Evolutionary conservation across 192 early-diverging fungal genomes (phyloP), one percentile per base, ranked within the genome.

Genomic region (Mortierella antarctica): DNA sequence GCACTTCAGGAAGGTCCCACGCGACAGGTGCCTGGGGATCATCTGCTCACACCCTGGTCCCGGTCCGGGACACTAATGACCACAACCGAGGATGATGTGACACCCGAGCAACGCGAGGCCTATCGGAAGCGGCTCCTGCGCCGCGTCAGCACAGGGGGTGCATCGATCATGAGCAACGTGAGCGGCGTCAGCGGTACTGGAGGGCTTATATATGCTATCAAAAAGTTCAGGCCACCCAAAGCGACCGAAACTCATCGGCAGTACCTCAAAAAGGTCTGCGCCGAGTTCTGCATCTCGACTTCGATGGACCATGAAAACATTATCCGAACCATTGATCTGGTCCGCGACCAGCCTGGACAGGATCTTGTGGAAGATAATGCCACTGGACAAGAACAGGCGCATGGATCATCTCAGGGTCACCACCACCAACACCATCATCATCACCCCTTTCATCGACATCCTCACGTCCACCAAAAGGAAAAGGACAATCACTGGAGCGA

Each of bases 211-310:
- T 90, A 87, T 76, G 90, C 90, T 0, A 89, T 91, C 77, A 91
- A 92, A 65, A 89, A 92, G 71, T 92, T 93, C 65, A 85, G 91
- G 55, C 85, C 85, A 54, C 83, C 86, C 7, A 78, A 88, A 8
- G 93, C 92, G 58, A 88, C 91, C 63, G 96, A 98, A 87, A 88
- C 92, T 0, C 90, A 97, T 87, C 94, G 94, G 68, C 93, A 96
- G 55, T 98, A 96, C 83, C 84, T 97, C 74, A 98, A 98, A 80
- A 98, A 97, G 85, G 88, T 98, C 53, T 93, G 91, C 39, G 90
- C 91, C 70, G 97, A 98, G 86, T 99, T 96, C 82, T 97, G 96
- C 85, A 98, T 99, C 69, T 92, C 91, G 62, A 96, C 95, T 7
- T 92, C 93, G 54, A 86, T 98, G 73, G 87, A 96, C 55, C 96